These are phyloP conservation scores for Beta vulgaris DNA, from an alignment of 148 eudicot genomes.

Conservation along the genomic window DNA sequence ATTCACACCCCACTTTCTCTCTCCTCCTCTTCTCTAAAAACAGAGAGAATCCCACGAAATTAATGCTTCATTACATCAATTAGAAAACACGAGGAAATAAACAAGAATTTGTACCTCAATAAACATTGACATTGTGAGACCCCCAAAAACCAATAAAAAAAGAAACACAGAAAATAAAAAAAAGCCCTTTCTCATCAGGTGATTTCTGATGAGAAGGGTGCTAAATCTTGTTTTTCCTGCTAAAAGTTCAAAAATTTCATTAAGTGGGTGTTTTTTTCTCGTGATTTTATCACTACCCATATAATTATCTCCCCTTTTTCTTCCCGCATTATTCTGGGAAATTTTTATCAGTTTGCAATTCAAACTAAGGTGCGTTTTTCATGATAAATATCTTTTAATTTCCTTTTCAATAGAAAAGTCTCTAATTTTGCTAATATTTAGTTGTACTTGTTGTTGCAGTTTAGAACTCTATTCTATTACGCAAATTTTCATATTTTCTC, in stretches of 20 bases:
- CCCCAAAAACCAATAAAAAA: neutral
- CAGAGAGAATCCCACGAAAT: slow-evolving; percentile 11
- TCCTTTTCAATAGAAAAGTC: neutral
- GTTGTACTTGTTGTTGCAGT: slow-evolving; percentile 6
- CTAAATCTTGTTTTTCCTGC: neutral
- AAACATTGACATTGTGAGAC: neutral
- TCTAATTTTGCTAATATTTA: neutral
- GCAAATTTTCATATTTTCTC: neutral
- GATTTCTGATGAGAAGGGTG: slow-evolving; percentile 11
- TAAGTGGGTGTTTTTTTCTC: slow-evolving; percentile 15
- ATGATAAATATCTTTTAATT: neutral
- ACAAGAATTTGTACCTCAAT: neutral
- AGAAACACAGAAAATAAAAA: neutral
- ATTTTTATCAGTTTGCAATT: slow-evolving; percentile 6
- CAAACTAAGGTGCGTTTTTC: slow-evolving; percentile 14
- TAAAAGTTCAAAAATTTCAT: neutral
- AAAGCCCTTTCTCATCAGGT: slow-evolving; percentile 8
- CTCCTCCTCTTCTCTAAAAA: neutral
- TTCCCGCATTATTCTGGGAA: neutral
- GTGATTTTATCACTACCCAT: slow-evolving; percentile 23
- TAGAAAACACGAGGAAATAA: neutral
- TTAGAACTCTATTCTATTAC: slow-evolving; percentile 12
- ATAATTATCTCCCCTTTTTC: neutral
- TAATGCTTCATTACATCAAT: slow-evolving; percentile 14
- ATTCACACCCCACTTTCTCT: neutral